Evolutionary conservation across 108 stramenopile genomes (phyloP).

Genomic region (Epipyxis sp.): DNA sequence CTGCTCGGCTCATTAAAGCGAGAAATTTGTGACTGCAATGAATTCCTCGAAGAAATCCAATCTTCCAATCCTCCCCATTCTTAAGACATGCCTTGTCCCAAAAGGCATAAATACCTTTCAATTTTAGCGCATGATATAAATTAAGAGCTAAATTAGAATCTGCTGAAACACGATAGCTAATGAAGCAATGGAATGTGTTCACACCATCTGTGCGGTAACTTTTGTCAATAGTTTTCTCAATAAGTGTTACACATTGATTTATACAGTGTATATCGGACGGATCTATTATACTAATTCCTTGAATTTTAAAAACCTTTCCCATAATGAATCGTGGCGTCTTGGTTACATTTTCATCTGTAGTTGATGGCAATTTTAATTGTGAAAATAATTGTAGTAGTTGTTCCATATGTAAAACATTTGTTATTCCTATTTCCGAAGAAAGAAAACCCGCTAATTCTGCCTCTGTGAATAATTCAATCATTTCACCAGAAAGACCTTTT

Average conservation of each 20-base stretch:
- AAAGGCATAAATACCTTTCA: neutral
- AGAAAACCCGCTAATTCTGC: neutral
- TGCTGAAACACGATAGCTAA: neutral
- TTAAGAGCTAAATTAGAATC: neutral
- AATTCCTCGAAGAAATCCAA: neutral
- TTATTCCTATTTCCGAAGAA: neutral
- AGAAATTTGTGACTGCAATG: neutral
- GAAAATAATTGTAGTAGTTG: too few relatives aligned
- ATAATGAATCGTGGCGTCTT: neutral
- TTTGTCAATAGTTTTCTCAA: neutral
- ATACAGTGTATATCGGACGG: too few relatives aligned
- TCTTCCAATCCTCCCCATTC: neutral
- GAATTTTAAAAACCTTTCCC: neutral
- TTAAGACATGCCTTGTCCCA: neutral
- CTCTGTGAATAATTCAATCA: neutral
- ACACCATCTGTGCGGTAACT: neutral
- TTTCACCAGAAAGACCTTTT: constrained; percentile 2
- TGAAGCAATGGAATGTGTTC: neutral
- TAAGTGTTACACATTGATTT: too few relatives aligned
- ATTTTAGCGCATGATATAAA: neutral
- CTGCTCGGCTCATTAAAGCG: neutral
- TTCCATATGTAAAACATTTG: too few relatives aligned
- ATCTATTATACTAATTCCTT: neutral
- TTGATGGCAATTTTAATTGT: too few relatives aligned
- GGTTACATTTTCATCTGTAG: neutral